Evolutionary conservation across 129 eudicot species (phyloP), one percentile per base, ranked within the genome.

Genomic region (Centaurea solstitialis): DNA sequence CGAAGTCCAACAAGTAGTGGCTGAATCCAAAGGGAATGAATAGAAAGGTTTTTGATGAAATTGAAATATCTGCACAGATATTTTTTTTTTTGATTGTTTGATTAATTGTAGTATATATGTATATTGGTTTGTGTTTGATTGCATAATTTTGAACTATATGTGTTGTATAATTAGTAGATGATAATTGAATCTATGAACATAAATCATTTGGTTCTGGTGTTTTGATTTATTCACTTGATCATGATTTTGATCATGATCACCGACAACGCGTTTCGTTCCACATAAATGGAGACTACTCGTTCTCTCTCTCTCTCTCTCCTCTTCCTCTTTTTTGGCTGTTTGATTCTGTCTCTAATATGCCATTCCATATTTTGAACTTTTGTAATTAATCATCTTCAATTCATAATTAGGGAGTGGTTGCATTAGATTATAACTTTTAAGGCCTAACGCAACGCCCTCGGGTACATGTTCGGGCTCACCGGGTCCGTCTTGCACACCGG

Each of bases 91-190:
- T 17, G 26, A 35, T 75, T 75, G 71, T 20, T 67, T 35, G 62
- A 59, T 40, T 66, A 59, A 35, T 79, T 70, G 70, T 66, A 28
- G 50, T 68, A 75, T 61, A 61, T 20, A 15, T 53, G 17, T 50
- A 15, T 15, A n/a, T n/a, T 13, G 26, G 37, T 6, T 74, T 35
- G 75, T 68, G 70, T 35, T 82, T 70, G 18, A 68, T 82, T 38
- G 85, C 69, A 69, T 75, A 59, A 75, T 68, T 68, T 53, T 75
- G 80, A n/a, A n/a, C n/a, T n/a, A n/a, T 33, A 75, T 35, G 79
- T 41, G 41, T 45, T 41, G 61, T 57, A 33, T 70, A 50, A 39
- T 39, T 3, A 66, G n/a, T 62, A 22, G 64, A 80, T 23, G 73
- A 80, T 80, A 40, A 37, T 37, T 33, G 77, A 71, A 71, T 57